These are phyloP conservation scores for Wickerhamiella qilinensis DNA, from an alignment of 805 yeast genomes.

Conservation along the genomic window DNA sequence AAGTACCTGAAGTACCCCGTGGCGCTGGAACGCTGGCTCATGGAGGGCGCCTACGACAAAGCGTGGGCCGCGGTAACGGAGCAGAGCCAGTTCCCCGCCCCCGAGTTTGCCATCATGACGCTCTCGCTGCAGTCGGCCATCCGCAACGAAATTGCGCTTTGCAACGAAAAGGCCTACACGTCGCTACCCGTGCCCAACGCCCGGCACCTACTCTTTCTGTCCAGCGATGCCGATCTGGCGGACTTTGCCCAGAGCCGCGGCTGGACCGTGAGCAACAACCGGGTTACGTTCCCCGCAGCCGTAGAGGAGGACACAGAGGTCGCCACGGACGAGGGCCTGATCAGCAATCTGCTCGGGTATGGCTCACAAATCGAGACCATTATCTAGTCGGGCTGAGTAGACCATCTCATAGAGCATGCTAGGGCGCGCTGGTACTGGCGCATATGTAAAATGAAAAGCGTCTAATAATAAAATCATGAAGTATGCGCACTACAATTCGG, in stretches of 20 bases:
- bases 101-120: constrained; percentile 68
- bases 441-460: no score
- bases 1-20: constrained; percentile 68
- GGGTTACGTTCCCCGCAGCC: constrained; percentile 21
- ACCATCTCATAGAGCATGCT: no score
- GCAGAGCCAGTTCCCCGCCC: constrained; percentile 32
- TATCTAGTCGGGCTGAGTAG: constrained; percentile 30
- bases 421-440: no score
- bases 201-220: constrained; percentile 59
- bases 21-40: constrained; percentile 77
- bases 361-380: constrained; percentile 89
- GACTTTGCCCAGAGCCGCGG: constrained; percentile 35
- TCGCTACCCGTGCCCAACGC: constrained; percentile 69
- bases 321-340: constrained; percentile 27
- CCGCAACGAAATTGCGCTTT: constrained; percentile 70
- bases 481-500: no score
- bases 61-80: constrained; percentile 65
- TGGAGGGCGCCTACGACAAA: constrained; percentile 92
- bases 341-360: constrained; percentile 62
- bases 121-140: constrained; percentile 62
- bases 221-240: constrained; percentile 37
- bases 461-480: no score
- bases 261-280: constrained; percentile 41
- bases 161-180: constrained; percentile 64
- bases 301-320: constrained; percentile 25